These are phyloP conservation scores for Cyclotella atomus DNA, from an alignment of 108 stramenopile genomes.

Conservation along the genomic window DNA sequence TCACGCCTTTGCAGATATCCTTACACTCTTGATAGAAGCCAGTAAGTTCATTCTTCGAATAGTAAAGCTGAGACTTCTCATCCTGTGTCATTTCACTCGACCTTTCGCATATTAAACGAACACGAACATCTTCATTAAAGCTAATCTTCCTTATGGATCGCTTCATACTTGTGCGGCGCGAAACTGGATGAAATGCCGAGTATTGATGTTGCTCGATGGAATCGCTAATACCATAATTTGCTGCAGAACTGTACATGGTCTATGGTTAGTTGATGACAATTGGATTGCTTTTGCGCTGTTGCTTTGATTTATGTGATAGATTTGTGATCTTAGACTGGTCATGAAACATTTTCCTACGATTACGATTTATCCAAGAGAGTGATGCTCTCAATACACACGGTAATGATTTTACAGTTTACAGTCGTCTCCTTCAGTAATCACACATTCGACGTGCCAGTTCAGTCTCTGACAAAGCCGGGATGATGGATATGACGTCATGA, in stretches of 20 bases:
- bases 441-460: no score
- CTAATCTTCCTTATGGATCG: slow-evolving; percentile 1
- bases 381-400: no score
- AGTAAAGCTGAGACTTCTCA: slow-evolving; percentile 2
- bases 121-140: slow-evolving; percentile 2
- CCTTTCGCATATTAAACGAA: neutral
- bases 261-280: neutral
- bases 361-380: no score
- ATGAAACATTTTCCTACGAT: no score
- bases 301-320: no score
- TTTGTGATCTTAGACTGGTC: no score
- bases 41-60: neutral
- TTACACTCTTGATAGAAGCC: neutral
- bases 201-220: neutral
- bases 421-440: no score
- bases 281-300: no score
- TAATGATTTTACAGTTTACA: no score
- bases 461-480: no score
- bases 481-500: no score
- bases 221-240: neutral
- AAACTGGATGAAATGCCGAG: neutral
- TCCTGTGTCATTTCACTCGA: neutral
- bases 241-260: neutral
- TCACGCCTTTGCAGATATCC: neutral
- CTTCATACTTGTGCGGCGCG: no score